Conservation (phyloP, 768 basidiomycete genomes). For the Lyophyllum decastes region DNA sequence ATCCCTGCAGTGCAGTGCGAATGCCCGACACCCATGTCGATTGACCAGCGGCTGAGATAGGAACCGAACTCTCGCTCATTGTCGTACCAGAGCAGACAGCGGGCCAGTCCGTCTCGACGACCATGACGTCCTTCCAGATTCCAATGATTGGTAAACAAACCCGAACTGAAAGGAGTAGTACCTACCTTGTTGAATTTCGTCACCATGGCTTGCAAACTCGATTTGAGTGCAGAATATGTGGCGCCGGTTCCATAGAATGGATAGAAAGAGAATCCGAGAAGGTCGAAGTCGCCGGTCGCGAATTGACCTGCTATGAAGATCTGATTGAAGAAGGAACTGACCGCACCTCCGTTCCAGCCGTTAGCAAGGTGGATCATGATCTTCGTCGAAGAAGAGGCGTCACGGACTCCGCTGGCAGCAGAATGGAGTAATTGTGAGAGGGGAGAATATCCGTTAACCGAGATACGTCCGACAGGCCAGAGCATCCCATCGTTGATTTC, state of each 20-base stretch:
- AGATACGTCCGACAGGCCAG: slow-evolving; percentile 60
- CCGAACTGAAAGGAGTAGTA: neutral
- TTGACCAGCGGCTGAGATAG: slow-evolving; percentile 54
- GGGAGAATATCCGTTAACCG: slow-evolving; percentile 49
- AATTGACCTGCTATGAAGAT: slow-evolving; percentile 58
- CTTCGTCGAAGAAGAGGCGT: slow-evolving; percentile 45
- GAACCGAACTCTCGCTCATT: slow-evolving; percentile 47
- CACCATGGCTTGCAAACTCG: slow-evolving; percentile 51
- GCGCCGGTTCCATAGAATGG: slow-evolving; percentile 63
- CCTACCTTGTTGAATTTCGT: slow-evolving; percentile 50
- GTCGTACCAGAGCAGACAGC: slow-evolving; percentile 44
- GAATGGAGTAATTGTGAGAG: slow-evolving; percentile 64
- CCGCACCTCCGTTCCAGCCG: slow-evolving; percentile 52
- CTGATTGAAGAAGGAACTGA: slow-evolving; percentile 49
- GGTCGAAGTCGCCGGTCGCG: slow-evolving; percentile 49
- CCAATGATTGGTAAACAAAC: neutral
- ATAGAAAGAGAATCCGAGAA: slow-evolving; percentile 67
- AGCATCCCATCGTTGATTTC: slow-evolving; percentile 68
- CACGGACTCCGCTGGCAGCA: slow-evolving; percentile 54
- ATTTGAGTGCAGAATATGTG: slow-evolving; percentile 49
- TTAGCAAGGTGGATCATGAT: slow-evolving; percentile 64
- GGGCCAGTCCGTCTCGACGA: slow-evolving; percentile 70
- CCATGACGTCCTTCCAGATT: slow-evolving; percentile 47
- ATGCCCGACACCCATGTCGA: slow-evolving; percentile 54
- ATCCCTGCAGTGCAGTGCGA: slow-evolving; percentile 40